A percentile compares a stretch with the other conserved stretches of the same genome.
These are phyloP conservation scores for Fallopia convolvulus DNA, from an alignment of 148 eudicot species.

Conservation along the genomic window DNA sequence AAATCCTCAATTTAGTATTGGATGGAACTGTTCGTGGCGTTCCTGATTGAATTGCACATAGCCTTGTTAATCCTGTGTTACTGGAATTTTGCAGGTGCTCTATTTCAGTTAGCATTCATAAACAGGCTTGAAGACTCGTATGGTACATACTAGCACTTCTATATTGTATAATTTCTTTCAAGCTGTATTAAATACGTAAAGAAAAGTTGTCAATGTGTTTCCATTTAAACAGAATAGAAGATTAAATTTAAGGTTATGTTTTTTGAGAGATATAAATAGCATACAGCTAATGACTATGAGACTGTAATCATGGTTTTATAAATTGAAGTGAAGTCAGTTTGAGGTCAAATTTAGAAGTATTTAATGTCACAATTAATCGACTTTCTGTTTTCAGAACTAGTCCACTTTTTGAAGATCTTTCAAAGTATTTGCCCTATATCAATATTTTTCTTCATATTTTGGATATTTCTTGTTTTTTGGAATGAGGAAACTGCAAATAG, in stretches of 20 bases:
- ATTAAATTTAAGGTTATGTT: background rate
- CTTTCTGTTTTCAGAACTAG: background rate
- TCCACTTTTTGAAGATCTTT: background rate
- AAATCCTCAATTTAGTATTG: background rate
- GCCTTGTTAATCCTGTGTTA: background rate
- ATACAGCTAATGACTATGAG: background rate
- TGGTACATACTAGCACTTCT: slow-evolving; percentile 34
- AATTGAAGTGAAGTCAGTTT: background rate
- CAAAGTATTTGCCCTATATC: background rate
- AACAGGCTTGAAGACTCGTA: slow-evolving; percentile 67
- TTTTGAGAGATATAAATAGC: background rate
- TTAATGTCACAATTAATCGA: background rate
- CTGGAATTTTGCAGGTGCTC: slow-evolving; percentile 51
- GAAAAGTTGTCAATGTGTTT: background rate
- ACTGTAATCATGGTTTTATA: too few species aligned
- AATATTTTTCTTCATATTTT: background rate
- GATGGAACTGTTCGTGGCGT: background rate
- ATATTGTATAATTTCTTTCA: slow-evolving; percentile 7
- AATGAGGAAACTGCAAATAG: background rate
- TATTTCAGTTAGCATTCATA: slow-evolving; percentile 67
- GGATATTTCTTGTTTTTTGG: background rate
- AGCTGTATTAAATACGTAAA: slow-evolving; percentile 13
- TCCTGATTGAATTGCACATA: slow-evolving; percentile 1
- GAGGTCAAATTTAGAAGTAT: background rate
- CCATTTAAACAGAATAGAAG: background rate